Evolutionary conservation across 768 basidiomycete species (phyloP).

Genomic region (Myochromella boudieri): DNA sequence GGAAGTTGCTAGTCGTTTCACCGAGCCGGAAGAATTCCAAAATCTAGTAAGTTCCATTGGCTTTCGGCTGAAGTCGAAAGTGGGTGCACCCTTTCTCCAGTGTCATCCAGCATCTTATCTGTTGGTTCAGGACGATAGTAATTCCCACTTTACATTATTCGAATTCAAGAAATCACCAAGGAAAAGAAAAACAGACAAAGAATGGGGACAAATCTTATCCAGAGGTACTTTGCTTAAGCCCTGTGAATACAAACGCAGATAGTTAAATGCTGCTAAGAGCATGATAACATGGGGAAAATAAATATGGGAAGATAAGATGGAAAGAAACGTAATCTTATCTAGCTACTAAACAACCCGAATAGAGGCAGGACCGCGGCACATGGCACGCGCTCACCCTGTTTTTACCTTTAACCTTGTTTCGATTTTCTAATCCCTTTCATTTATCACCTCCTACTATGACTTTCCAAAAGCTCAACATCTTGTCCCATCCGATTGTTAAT

Average conservation of each 20-base stretch:
- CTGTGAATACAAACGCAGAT: slow-evolving; percentile 92
- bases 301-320: slow-evolving; percentile 14
- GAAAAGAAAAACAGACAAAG: slow-evolving; percentile 46
- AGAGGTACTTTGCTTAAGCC: slow-evolving; percentile 70
- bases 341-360: not conserved
- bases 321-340: slow-evolving; percentile 8
- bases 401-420: not conserved
- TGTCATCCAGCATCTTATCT: not conserved
- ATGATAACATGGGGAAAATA: slow-evolving; percentile 10
- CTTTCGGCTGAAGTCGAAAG: slow-evolving; percentile 72
- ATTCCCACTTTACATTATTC: slow-evolving; percentile 84
- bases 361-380: not conserved
- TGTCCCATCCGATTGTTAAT: slow-evolving; percentile 74
- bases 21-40: slow-evolving; percentile 63
- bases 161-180: slow-evolving; percentile 69
- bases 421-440: slow-evolving; percentile 1
- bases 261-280: slow-evolving; percentile 21
- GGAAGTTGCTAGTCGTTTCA: slow-evolving; percentile 86
- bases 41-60: slow-evolving; percentile 66
- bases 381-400: not conserved
- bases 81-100: slow-evolving; percentile 24
- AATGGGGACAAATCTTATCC: slow-evolving; percentile 57
- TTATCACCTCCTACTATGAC: slow-evolving; percentile 21
- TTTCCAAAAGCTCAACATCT: slow-evolving; percentile 38
- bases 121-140: slow-evolving; percentile 64